Conservation (phyloP, 495 filamentous ascomycete species). For the Tuber calosporum region DNA sequence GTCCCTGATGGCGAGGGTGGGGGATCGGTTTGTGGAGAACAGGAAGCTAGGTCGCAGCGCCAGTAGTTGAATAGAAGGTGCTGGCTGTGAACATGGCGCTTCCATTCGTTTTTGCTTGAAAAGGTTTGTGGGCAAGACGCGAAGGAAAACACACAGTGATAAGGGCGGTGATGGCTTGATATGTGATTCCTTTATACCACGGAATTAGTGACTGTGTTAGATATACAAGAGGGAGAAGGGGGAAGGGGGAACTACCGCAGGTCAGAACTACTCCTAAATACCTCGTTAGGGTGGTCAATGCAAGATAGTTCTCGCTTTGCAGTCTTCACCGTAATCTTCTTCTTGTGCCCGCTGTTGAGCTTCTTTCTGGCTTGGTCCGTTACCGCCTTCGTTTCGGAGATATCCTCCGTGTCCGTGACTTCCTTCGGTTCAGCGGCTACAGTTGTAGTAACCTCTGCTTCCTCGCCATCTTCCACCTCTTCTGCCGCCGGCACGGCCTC, state of each 20-base stretch:
- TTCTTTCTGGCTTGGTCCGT: not conserved
- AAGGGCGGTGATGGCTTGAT: not conserved
- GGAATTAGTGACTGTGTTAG: not conserved
- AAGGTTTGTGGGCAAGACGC: not conserved
- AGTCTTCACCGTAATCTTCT: not conserved
- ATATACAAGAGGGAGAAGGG: not conserved
- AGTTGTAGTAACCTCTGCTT: not conserved
- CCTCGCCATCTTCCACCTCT: not conserved
- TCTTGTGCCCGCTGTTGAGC: not conserved
- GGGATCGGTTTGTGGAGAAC: constrained; percentile 33
- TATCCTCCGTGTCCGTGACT: not conserved
- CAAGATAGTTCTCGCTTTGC: not conserved
- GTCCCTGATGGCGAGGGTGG: constrained; percentile 27
- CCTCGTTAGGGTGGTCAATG: not conserved
- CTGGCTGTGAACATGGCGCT: constrained; percentile 73
- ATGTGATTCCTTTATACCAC: not conserved
- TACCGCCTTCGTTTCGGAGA: not conserved
- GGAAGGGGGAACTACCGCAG: not conserved
- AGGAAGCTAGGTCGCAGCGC: constrained; percentile 65
- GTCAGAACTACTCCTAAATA: not conserved
- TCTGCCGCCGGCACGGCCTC: not conserved
- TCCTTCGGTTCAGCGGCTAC: not conserved
- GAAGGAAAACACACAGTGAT: constrained; percentile 3
- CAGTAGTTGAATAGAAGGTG: constrained; percentile 72
- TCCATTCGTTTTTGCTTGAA: constrained; percentile 88